Evolutionary conservation across 805 yeast genomes (phyloP), one percentile per base, ranked within the genome.

Genomic region (Blastobotrys robertii): DNA sequence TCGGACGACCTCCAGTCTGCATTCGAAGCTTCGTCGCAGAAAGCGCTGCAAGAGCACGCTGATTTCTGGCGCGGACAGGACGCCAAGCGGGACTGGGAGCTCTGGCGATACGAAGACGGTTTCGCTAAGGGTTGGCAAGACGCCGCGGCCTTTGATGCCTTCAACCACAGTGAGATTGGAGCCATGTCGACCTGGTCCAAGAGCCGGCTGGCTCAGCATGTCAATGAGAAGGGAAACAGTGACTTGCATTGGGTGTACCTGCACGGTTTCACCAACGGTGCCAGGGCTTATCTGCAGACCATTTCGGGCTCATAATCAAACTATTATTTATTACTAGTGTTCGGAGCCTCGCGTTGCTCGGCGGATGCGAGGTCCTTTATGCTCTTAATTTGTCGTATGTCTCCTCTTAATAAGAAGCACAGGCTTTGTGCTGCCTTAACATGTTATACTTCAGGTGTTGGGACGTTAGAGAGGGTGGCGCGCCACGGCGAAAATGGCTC

Each of bases 161-260:
- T 81, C 49, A 70, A 81, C 48, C 81, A 79, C 33, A 79, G 94
- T 4, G 67, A 71, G 11, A 59, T 90, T 19, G 98, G 98, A 1
- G 73, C 96, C 49, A 54, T 70, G 19, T 69, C 70, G 38, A 80
- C 87, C 0, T 82, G 90, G 92, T 76, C 69, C 47, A 50, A 54
- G 8, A 73, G 81, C 13, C 72, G 97, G 48, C 62, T 72, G 29
- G 56, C 55, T 2, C 84, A 85, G 53, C 94, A 88, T 59, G 54
- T 76, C 15, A 50, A 60, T 8, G 47, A 44, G 34, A 71, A 74
- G 49, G 92, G 92, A 5, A 53, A 64, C 5, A 71, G 80, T 52
- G 66, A 66, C 10, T 73, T 69, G 55, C 43, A 77, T 42, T 90
- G 96, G 95, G 95, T 84, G 61, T 90, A 85, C 82, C 86, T 81